Evolutionary conservation across 75 land plant genomes (phyloP).

Genomic region (Picea sitchensis): DNA sequence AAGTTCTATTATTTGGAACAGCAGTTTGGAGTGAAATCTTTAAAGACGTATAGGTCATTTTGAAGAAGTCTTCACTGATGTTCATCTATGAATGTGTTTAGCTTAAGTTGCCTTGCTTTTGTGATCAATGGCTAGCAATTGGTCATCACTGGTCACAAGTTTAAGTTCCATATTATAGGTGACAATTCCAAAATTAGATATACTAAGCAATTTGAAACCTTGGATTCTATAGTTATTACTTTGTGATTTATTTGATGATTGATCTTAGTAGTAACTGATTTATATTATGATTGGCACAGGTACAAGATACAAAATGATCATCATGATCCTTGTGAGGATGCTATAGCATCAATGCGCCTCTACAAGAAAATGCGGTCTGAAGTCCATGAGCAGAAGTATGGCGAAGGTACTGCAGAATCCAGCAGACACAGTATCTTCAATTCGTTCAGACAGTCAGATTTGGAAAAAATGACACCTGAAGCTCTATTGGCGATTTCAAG

Average conservation of each 20-base stretch:
- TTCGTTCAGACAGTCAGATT: constrained; percentile 15
- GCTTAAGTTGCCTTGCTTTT: background rate
- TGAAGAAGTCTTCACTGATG: background rate
- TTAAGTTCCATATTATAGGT: background rate
- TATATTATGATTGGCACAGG: constrained; percentile 26
- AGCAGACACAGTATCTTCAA: constrained; percentile 30
- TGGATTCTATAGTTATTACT: background rate
- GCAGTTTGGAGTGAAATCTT: background rate
- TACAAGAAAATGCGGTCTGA: constrained; percentile 75
- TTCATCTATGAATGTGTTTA: background rate
- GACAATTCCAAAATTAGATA: background rate
- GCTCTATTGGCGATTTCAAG: constrained; percentile 52
- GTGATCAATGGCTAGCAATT: background rate
- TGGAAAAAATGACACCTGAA: constrained; percentile 50
- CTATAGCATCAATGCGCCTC: constrained; percentile 87
- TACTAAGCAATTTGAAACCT: background rate
- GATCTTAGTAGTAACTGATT: background rate
- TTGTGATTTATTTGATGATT: background rate
- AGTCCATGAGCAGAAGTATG: constrained; percentile 24
- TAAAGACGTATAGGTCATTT: background rate
- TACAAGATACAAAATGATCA: constrained; percentile 71
- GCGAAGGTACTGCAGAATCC: constrained; percentile 21
- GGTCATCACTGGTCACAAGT: background rate
- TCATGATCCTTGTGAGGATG: constrained; percentile 88
- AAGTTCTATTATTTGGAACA: constrained; percentile 5